Evolutionary conservation across 2,329 filamentous ascomycete species (phyloP), one percentile per base, ranked within the genome.

Genomic region (Aureobasidium sp.): DNA sequence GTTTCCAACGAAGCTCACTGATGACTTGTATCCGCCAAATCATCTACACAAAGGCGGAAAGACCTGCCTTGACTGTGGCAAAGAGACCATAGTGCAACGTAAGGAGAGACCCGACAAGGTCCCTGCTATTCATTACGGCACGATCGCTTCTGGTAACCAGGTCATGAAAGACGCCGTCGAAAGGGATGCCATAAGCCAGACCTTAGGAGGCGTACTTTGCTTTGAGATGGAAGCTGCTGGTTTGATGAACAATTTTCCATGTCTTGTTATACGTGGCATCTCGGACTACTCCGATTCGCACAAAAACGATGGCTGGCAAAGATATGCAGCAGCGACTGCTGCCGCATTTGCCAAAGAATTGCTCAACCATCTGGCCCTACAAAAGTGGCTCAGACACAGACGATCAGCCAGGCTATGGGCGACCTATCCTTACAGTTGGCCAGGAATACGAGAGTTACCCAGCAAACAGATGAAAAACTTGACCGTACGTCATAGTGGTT

Each of bases 141-240:
- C 47, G 23, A 62, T 66, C 15, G 63, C 63, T 9, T 66, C 64
- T 15, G 63, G 39, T 10, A 59, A 66, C 29, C 26, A n/a, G 4
- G 63, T 66, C 2, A 61, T 62, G 36, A 65, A 51, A 34, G 50
- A 65, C 27, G 56, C 36, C 1, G 5, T 51, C 15, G 44, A 29
- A 8, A 61, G 61, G 12, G 63, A 63, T 27, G 62, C 51, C 64
- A 62, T 55, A 63, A 57, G 62, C 66, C 58, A 51, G 64, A 62
- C 59, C 8, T 15, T 36, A 13, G 47, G 64, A 55, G 56, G 47
- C n/a, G 39, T 20, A 15, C 20, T 7, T 26, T 70, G 1, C 68
- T 68, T 70, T 51, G 68, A 70, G 62, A 69, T 68, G 67, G 67
- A 69, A 26, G 67, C 68, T 9, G 68, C 68, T 8, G 67, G 65